Evolutionary conservation across 495 filamentous ascomycete species (phyloP).

Genomic region (Lindgomyces ingoldianus): DNA sequence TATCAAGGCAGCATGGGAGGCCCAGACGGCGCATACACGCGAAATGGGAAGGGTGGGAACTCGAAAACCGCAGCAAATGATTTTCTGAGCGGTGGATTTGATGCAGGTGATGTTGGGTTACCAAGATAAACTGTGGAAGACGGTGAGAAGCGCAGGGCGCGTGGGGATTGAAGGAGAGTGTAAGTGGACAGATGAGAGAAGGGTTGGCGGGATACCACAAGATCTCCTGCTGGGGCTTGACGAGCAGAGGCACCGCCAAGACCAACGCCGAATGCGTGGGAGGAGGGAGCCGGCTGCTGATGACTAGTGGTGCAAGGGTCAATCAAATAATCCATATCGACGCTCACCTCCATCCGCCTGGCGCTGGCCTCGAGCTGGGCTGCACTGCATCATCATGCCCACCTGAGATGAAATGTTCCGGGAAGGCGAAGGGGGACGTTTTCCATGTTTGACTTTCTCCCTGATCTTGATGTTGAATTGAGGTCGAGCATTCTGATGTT

Average conservation of each 20-base stretch:
- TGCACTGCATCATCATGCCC: constrained; percentile 5
- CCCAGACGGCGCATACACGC: constrained; percentile 30
- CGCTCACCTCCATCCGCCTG: constrained; percentile 13
- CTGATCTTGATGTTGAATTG: not conserved
- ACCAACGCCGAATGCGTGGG: not conserved
- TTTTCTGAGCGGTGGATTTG: constrained; percentile 4
- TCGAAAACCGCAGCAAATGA: constrained; percentile 6
- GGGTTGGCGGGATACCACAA: constrained; percentile 17
- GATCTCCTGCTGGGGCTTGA: constrained; percentile 18
- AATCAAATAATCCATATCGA: constrained; percentile 1
- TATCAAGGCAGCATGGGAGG: constrained; percentile 39
- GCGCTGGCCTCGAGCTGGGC: constrained; percentile 9
- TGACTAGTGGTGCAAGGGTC: constrained; percentile 5
- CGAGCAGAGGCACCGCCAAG: constrained; percentile 7
- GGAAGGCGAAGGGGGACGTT: not conserved
- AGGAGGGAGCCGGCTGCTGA: constrained; percentile 3
- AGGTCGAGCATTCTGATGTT: not conserved
- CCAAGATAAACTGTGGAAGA: constrained; percentile 2
- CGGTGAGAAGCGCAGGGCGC: not conserved
- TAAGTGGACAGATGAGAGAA: constrained; percentile 21
- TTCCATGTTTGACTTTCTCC: not conserved
- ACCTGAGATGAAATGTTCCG: not conserved
- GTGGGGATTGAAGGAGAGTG: constrained; percentile 19
- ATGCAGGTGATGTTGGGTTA: constrained; percentile 26
- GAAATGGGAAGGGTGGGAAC: constrained; percentile 15